Evolutionary conservation across 176 grass and related monocot species (phyloP), one percentile per base, ranked within the genome.

Genomic region (Oryza meridionalis): DNA sequence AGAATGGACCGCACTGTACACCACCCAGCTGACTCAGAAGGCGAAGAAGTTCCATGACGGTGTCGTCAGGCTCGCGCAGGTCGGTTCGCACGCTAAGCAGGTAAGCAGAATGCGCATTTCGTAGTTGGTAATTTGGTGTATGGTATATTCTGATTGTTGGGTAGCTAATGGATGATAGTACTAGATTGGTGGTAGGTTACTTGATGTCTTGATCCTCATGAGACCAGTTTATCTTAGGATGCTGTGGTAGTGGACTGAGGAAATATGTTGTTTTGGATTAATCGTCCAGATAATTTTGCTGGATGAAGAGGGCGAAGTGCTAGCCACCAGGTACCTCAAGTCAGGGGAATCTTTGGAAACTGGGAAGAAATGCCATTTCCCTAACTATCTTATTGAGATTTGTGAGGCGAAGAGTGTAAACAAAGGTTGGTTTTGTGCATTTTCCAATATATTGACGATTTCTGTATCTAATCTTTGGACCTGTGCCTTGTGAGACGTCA

Each of bases 31-130:
- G 76, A 93, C 92, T 77, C 87, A 91, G 74, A 98, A 93, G 64
- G 84, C 88, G 68, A 98, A 98, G 82, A 94, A 85, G 73, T 93
- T 81, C 49, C 92, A 95, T 40, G 91, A 95, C 63, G 96, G 93
- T 5, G 68, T 86, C 5, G 80, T 98, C 58, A 86, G 75, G 76
- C 85, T 98, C 29, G 79, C 58, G 43, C 70, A 82, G 33, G 31
- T 79, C 46, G 89, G 87, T 70, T 88, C 73, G 4, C 85, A 55
- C 32, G 78, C 59, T 4, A 95, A 92, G 76, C 96, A 95, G 87
- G 96, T 93, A 81, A 59, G 33, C 38, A 82, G 58, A 9, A 51
- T 71, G 11, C 11, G 11, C 24, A 6, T 79, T 29, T 70, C 27
- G 15, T 69, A 73, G 27, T 12, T 81, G 42, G 31, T 77, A 45